Conservation (phyloP, 495 filamentous ascomycete species). For the Aspergillus bridgeri region DNA sequence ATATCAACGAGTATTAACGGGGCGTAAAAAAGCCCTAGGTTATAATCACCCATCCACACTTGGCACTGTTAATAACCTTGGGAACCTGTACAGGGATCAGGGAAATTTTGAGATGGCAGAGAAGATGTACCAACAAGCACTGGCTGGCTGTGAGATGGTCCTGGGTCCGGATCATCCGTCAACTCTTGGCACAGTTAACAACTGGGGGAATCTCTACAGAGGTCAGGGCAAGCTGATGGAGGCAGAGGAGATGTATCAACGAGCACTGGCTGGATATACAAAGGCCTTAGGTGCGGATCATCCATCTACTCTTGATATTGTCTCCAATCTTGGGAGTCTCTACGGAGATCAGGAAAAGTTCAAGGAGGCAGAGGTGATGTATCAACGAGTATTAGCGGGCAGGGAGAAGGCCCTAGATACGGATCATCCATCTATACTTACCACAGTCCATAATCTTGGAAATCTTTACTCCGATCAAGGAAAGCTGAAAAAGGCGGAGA, state of each 20-base stretch:
- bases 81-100: slow-evolving; percentile 21
- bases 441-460: slow-evolving; percentile 34
- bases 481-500: slow-evolving; percentile 32
- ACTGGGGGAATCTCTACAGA: slow-evolving; percentile 32
- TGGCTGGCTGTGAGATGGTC: slow-evolving; percentile 28
- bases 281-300: slow-evolving; percentile 34
- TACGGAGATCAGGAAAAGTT: slow-evolving; percentile 33
- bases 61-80: slow-evolving; percentile 10
- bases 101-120: slow-evolving; percentile 31
- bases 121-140: slow-evolving; percentile 32
- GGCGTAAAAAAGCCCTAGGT: slow-evolving; percentile 28
- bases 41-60: slow-evolving; percentile 17
- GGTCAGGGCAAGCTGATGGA: slow-evolving; percentile 35
- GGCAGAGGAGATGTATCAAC: slow-evolving; percentile 36
- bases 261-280: slow-evolving; percentile 25
- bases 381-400: slow-evolving; percentile 22
- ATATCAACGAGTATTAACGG: slow-evolving; percentile 28
- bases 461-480: slow-evolving; percentile 27
- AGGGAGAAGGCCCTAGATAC: slow-evolving; percentile 34
- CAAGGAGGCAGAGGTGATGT: slow-evolving; percentile 37
- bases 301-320: slow-evolving; percentile 25
- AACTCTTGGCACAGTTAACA: slow-evolving; percentile 29
- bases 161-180: slow-evolving; percentile 31
- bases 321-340: slow-evolving; percentile 36
- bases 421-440: slow-evolving; percentile 32